Conservation (phyloP, 2,329 filamentous ascomycete genomes). For the Paecilomyces variotii region DNA sequence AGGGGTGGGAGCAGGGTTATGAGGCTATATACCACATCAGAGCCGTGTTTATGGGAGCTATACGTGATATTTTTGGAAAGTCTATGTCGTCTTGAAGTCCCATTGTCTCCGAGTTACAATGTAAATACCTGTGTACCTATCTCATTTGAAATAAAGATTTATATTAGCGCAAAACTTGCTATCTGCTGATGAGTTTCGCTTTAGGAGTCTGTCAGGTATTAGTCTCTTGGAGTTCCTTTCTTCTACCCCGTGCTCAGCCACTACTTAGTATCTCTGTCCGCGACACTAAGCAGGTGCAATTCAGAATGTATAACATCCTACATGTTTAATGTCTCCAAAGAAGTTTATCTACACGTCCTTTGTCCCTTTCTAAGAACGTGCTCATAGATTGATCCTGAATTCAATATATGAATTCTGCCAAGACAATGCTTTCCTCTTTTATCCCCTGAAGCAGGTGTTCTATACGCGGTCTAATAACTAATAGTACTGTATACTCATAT, state of each 20-base stretch:
- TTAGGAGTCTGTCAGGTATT: not conserved
- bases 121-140: not conserved
- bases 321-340: too few relatives aligned
- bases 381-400: not conserved
- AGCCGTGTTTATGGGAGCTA: not conserved
- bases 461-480: too few relatives aligned
- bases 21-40: not conserved
- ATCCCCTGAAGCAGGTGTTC: not conserved
- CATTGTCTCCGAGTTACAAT: not conserved
- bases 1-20: not conserved
- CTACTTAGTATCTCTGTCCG: too few relatives aligned
- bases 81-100: not conserved
- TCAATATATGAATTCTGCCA: not conserved
- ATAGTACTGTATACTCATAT: too few relatives aligned
- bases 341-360: too few relatives aligned
- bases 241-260: too few relatives aligned
- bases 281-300: too few relatives aligned
- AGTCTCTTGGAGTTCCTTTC: too few relatives aligned
- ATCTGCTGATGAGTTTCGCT: not conserved
- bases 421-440: not conserved
- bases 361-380: not conserved
- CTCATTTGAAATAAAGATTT: not conserved
- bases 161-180: not conserved
- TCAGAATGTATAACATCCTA: too few relatives aligned
- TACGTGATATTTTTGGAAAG: conserved; percentile 4